phyloP scores from a whole-genome alignment of 768 basidiomycete genomes.

The Tricholoma saponaceum region DNA sequence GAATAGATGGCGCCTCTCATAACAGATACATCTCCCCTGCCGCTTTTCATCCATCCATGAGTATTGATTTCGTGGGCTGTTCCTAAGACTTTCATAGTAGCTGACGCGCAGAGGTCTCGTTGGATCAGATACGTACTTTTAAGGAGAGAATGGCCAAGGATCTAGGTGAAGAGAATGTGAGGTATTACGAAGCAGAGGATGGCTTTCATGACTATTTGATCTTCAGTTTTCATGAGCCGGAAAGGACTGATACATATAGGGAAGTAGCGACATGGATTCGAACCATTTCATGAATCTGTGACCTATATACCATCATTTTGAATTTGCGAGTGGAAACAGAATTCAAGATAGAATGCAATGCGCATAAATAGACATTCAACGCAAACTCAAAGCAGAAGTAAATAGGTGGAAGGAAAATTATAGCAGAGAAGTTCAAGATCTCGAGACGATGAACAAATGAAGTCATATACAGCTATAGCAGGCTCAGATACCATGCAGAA shows the following conservation, averaged over 20 bases:
- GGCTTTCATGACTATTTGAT: constrained; percentile 51
- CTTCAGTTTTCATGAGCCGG: constrained; percentile 51
- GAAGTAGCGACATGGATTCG: constrained; percentile 38
- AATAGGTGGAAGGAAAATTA: no score
- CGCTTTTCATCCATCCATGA: constrained; percentile 32
- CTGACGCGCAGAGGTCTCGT: constrained; percentile 54
- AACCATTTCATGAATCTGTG: no score
- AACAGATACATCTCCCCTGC: constrained; percentile 61
- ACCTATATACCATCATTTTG: no score
- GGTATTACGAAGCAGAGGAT: constrained; percentile 48
- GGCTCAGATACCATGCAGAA: no score
- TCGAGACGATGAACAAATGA: no score
- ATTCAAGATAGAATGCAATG: no score
- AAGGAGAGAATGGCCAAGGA: constrained; percentile 46
- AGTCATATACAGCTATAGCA: no score
- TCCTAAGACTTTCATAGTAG: constrained; percentile 56
- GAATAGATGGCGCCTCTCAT: constrained; percentile 35
- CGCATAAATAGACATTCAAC: no score
- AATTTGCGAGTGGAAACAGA: no score
- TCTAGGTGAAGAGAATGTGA: constrained; percentile 43
- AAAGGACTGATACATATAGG: constrained; percentile 43
- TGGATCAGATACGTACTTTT: constrained; percentile 46
- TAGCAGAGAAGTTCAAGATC: no score
- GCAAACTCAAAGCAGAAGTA: no score
- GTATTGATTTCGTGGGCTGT: constrained; percentile 49